Conservation (phyloP, 768 basidiomycete species). For the Russula earlei region DNA sequence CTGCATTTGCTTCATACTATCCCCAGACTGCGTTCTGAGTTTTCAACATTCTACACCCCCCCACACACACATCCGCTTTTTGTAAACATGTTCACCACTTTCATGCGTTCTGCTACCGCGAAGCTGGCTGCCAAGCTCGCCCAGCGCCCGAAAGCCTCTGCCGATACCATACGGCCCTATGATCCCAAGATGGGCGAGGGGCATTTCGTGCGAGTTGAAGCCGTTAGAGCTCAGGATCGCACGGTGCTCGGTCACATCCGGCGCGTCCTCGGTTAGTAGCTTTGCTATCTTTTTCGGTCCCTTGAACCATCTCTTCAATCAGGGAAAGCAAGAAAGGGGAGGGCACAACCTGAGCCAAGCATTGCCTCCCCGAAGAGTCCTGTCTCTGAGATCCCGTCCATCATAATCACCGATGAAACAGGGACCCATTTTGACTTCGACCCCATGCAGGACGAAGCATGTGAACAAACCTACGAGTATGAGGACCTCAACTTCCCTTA, state of each 20-base stretch:
- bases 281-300: no score
- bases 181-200: neutral
- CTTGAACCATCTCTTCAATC: no score
- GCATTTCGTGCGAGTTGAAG: neutral
- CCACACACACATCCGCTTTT: neutral
- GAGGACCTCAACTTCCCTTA: neutral
- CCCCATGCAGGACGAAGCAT: neutral
- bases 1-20: neutral
- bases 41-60: neutral
- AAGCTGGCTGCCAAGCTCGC: neutral
- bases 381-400: neutral
- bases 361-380: neutral
- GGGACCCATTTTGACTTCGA: neutral
- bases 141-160: neutral
- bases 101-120: neutral
- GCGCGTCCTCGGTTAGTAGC: neutral
- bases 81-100: slow-evolving; percentile 3
- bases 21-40: no score
- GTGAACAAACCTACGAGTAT: neutral
- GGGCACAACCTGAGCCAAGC: no score
- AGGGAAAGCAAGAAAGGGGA: no score
- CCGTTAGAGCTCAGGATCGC: neutral
- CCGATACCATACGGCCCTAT: neutral
- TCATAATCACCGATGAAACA: neutral
- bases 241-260: neutral